Base-by-base conservation (phyloP, 768 basidiomycete species). In the Dioszegia aurantiaca region DNA sequence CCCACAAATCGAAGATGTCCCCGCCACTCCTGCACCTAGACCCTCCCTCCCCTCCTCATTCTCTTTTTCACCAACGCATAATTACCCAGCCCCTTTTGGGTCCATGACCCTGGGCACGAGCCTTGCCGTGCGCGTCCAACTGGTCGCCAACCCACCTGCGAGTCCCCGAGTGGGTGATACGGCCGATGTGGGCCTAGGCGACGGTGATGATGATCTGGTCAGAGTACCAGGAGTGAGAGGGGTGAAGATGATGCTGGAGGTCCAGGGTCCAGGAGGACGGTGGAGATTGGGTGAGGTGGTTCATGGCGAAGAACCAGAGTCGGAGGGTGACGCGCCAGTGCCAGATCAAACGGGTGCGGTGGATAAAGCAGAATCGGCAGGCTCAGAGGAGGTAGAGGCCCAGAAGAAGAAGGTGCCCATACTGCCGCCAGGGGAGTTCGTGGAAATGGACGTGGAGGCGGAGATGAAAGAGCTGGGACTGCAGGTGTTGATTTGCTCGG, bases 381-480 rank as follows among this genome's bases (percentile, higher is more conserved):
- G 66, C 86, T 39, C 87, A 89, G 74, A 79, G 79, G 42, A 83
- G 2, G 90, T 88, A 67, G 84, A 85, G 2, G 87, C 90, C 36
- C 81, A 82, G 21, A 90, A 55, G 0, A 57, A 36, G 16, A 45
- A 40, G 6, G 80, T 80, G 2, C 74, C 80, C 36, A 76, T 70
- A 23, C 77, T 94, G 47, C 54, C 73, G 0, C 80, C 81, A 1
- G 73, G 72, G 0, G 83, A 84, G 23, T 83, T 83, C 0, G 67
- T 89, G 30, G 86, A 89, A 71, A 78, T 80, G 41, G 78, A 88
- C 16, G 86, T 90, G 1, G 81, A 84, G 60, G 88, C 90, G 68
- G 93, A 97, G 78, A 88, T 95, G 64, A 95, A 95, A 77, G 92
- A 97, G 71, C 80, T 94, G 19, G 91, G 90, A 0, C 85, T 90